Percentiles rank a stretch among this genome's conserved stretches.
Conservation (phyloP, 2,329 filamentous ascomycete species). For the Pestalotiopsis sp. region DNA sequence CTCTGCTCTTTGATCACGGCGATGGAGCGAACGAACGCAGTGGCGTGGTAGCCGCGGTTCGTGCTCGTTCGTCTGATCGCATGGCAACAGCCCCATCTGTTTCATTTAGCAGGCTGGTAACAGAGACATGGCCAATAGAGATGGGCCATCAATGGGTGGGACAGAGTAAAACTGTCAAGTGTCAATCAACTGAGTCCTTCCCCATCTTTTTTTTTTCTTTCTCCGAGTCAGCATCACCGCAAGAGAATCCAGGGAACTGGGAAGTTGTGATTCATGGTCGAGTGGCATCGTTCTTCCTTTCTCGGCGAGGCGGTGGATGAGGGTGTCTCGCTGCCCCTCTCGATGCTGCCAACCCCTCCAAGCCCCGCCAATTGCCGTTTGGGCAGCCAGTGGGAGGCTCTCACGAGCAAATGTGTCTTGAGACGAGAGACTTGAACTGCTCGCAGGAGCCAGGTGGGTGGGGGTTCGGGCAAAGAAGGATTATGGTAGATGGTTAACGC, state of each 20-base stretch:
- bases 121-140: neutral
- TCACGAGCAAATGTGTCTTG: neutral
- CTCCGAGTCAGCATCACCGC: neutral
- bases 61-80: neutral
- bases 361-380: neutral
- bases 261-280: neutral
- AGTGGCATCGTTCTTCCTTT: neutral
- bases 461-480: constrained; percentile 5
- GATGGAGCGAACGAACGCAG: neutral
- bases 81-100: neutral
- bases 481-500: neutral
- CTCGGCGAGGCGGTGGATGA: neutral
- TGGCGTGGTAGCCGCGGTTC: neutral
- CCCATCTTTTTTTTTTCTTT: neutral
- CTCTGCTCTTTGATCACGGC: neutral
- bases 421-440: neutral
- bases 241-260: neutral
- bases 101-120: neutral
- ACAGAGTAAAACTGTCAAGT: neutral
- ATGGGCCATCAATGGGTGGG: neutral
- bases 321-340: constrained; percentile 1
- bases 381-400: neutral
- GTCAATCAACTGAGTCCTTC: neutral
- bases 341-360: constrained; percentile 4
- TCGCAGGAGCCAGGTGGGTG: constrained; percentile 8